phyloP scores from a whole-genome alignment of 192 early-diverging fungal species.

The Backusella parvicylindrica region DNA sequence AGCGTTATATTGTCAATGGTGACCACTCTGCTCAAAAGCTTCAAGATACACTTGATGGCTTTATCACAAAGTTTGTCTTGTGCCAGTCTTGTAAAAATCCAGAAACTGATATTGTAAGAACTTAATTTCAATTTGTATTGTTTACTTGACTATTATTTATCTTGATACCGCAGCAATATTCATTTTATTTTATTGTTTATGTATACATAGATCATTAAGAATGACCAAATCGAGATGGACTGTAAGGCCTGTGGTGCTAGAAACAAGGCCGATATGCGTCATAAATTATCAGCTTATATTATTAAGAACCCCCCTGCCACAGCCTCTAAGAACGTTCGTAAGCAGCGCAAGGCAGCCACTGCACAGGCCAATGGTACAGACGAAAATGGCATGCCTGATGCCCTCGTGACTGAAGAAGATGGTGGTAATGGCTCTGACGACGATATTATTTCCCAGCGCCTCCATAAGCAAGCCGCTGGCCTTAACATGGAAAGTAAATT shows the following conservation, averaged over 20 bases:
- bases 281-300: conserved; percentile 87
- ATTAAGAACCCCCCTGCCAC: conserved; percentile 85
- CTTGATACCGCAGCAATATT: neutral
- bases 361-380: conserved; percentile 46
- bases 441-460: conserved; percentile 64
- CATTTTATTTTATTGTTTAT: neutral
- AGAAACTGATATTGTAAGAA: conserved; percentile 88
- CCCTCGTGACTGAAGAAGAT: conserved; percentile 40
- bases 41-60: conserved; percentile 80
- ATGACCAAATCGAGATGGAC: conserved; percentile 59
- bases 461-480: conserved; percentile 67
- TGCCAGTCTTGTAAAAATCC: conserved; percentile 92
- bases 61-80: conserved; percentile 94
- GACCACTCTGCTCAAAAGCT: conserved; percentile 86
- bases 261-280: conserved; percentile 80
- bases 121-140: neutral
- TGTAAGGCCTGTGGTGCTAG: conserved; percentile 93
- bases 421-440: conserved; percentile 54
- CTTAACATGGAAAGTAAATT: conserved; percentile 51
- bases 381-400: conserved; percentile 40
- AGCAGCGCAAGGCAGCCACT: conserved; percentile 49
- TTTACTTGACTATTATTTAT: neutral
- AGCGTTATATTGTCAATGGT: conserved; percentile 95
- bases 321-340: conserved; percentile 48
- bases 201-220: conserved; percentile 48